Base-by-base conservation (phyloP, 768 basidiomycete genomes). In the Collybia nuda region DNA sequence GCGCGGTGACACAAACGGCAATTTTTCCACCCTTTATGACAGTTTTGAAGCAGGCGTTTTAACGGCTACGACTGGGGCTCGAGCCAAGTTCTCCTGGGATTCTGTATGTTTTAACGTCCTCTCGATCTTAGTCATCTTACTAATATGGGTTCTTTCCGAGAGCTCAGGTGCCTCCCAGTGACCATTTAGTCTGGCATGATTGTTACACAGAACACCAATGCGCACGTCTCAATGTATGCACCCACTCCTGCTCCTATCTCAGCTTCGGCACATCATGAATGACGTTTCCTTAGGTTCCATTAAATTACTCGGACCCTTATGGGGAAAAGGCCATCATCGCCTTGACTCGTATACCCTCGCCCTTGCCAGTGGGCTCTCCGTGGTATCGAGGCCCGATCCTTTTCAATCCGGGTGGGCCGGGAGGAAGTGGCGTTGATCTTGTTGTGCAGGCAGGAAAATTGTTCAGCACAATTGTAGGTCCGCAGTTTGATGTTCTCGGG, bases 401-500 rank as follows among this genome's bases (percentile, higher is more conserved):
- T 2, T 64, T 75, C 55, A 78, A 78, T 46, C 77, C 76, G 1
- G 75, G 77, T n/a, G 77, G 78, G 0, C 78, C 77, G 1, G 78
- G 77, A 6, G 72, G 70, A 2, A 73, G 73, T 50, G 76, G 78
- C 3, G 68, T 77, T 5, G 58, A 62, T 3, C 19, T 68, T 0
- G 53, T 72, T 19, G 22, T 56, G 4, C n/a, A 14, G 3, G 2
- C 35, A 0, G 76, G 68, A 1, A 50, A 57, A 8, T 26, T 46
- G 1, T 44, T 78, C 9, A 57, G 62, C 7, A 28, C 47, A 1
- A 55, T 74, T 12, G 40, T 79, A 6, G 77, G 78, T 3, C 68
- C 72, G 17, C 62, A 69, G 39, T 80, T 74, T 52, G 76, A 80
- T 46, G 54, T 78, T 3, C 65, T 80, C 9, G 67, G 74, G 2